Conservation (phyloP, 1,139 yeast species). For the Hansenula sp. region DNA sequence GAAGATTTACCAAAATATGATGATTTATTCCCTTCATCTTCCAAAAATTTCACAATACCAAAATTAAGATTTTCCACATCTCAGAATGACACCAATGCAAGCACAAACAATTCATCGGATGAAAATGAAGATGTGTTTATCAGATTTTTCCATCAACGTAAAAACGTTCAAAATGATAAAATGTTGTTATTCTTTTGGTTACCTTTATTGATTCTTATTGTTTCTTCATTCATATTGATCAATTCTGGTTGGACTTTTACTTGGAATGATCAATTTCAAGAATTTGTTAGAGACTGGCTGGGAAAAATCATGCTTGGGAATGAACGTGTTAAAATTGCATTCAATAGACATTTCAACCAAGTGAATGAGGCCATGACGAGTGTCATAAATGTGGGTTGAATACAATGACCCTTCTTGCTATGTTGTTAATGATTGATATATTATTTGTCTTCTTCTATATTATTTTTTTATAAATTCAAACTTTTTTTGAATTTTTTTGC, state of each 20-base stretch:
- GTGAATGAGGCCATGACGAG: conserved; percentile 33
- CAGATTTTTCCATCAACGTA: conserved; percentile 54
- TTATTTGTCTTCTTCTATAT: not conserved
- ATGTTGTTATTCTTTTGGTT: conserved; percentile 90
- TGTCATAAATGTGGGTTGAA: conserved; percentile 17
- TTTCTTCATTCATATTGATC: conserved; percentile 49
- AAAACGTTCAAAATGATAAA: conserved; percentile 74
- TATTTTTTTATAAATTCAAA: not conserved
- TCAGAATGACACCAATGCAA: conserved; percentile 26
- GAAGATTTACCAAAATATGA: conserved; percentile 72
- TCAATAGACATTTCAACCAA: conserved; percentile 32
- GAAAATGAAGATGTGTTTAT: conserved; percentile 49
- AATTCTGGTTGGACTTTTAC: conserved; percentile 43
- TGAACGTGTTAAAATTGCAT: conserved; percentile 60
- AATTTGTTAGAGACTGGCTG: conserved; percentile 45
- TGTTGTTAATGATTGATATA: not conserved
- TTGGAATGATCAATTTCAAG: conserved; percentile 34
- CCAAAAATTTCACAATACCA: conserved; percentile 30
- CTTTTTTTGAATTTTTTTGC: not conserved
- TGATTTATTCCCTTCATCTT: conserved; percentile 64
- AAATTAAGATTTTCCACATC: conserved; percentile 29
- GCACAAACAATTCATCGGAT: conserved; percentile 18
- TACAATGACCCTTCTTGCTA: no score
- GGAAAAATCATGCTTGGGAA: conserved; percentile 68
- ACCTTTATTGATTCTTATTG: conserved; percentile 54